Percentiles rank a stretch among this genome's conserved stretches.
phyloP scores from a whole-genome alignment of 2,329 filamentous ascomycete species.

The Ophiosphaerella korrae region DNA sequence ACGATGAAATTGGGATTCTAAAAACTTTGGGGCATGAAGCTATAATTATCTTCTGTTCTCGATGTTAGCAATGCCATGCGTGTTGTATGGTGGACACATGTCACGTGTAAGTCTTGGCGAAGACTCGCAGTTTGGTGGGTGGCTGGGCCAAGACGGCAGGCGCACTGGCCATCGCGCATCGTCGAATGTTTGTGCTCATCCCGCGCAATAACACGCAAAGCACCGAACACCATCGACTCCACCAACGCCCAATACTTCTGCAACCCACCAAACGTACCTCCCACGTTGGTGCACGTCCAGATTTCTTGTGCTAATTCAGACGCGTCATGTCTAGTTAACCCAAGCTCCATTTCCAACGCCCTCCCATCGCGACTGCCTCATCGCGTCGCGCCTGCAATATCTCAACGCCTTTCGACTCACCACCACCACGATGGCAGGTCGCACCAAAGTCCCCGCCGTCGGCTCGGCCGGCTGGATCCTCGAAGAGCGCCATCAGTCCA shows the following conservation, averaged over 20 bases:
- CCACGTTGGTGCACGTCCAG: conserved; percentile 37
- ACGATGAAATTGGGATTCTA: too few species aligned
- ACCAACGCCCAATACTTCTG: background rate
- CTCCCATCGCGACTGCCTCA: conserved; percentile 17
- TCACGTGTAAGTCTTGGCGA: too few species aligned
- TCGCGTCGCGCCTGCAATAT: conserved; percentile 30
- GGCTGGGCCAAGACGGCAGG: too few species aligned
- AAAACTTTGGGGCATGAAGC: too few species aligned
- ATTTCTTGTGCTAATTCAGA: conserved; percentile 13
- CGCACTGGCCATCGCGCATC: too few species aligned
- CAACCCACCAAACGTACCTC: background rate
- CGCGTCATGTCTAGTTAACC: conserved; percentile 28
- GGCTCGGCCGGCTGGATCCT: conserved; percentile 85
- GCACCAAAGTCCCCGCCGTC: conserved; percentile 59
- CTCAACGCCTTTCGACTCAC: conserved; percentile 6
- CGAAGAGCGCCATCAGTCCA: conserved; percentile 79
- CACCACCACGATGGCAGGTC: conserved; percentile 35
- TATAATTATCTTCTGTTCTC: too few species aligned
- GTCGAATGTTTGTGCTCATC: too few species aligned
- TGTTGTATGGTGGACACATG: too few species aligned
- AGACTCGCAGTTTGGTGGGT: too few species aligned
- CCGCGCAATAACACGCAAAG: too few species aligned
- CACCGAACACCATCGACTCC: background rate
- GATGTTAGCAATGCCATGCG: too few species aligned
- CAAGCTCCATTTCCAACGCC: conserved; percentile 2